Conservation (phyloP, 2,329 filamentous ascomycete species). For the Phialemonium atrogriseum region DNA sequence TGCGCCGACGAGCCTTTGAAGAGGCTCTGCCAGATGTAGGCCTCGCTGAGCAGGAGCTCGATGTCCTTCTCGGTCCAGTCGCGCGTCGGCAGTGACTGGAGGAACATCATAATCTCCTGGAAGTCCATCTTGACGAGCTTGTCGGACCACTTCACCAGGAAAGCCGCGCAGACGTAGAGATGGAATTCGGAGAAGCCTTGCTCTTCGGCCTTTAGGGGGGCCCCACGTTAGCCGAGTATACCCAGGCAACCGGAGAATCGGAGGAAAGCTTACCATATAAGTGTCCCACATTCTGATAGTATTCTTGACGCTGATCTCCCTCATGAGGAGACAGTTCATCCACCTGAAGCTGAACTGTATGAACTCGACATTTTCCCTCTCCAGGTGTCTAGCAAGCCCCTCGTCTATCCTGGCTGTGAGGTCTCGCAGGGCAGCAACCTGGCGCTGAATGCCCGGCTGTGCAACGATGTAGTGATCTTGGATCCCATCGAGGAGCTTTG, state of each 20-base stretch:
- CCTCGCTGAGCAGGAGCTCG: conserved; percentile 88
- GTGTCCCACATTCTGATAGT: conserved; percentile 99
- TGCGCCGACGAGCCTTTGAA: conserved; percentile 94
- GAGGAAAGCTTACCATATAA: conserved; percentile 66
- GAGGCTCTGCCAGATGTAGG: conserved; percentile 96
- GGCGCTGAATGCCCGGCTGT: conserved; percentile 91
- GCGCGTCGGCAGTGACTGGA: conserved; percentile 87
- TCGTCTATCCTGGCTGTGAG: conserved; percentile 85
- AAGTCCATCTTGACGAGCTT: conserved; percentile 97
- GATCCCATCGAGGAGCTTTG: conserved; percentile 95
- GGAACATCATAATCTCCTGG: conserved; percentile 98
- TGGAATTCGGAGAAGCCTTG: conserved; percentile 98
- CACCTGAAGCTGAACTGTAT: conserved; percentile 99
- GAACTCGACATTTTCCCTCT: conserved; percentile 88
- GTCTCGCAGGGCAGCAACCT: conserved; percentile 82
- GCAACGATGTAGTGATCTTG: conserved; percentile 99
- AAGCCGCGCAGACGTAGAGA: conserved; percentile 94
- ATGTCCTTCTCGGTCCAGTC: conserved; percentile 98
- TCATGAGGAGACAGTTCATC: conserved; percentile 99
- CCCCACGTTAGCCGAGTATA: not conserved
- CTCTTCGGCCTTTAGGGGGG: conserved; percentile 69
- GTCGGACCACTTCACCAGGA: conserved; percentile 96
- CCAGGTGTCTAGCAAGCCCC: conserved; percentile 76
- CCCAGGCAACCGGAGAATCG: not conserved
- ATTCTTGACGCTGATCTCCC: conserved; percentile 92